phyloP scores from a whole-genome alignment of 176 grass and related monocot species.

The Thinopyrum elongatum region DNA sequence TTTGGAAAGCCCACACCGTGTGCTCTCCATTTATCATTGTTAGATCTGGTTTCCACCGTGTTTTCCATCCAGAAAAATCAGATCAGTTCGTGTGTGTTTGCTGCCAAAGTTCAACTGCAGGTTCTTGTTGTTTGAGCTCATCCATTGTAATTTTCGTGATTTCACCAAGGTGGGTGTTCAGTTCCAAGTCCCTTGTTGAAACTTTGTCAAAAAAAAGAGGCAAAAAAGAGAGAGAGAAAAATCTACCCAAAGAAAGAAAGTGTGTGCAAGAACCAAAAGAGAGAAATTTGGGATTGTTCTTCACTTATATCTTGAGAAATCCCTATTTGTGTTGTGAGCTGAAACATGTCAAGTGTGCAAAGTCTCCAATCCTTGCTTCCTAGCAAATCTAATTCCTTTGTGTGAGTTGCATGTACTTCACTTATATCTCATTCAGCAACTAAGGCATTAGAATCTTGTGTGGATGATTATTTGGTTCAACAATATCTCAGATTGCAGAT shows the following conservation, averaged over 20 bases:
- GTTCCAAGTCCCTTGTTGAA: background rate
- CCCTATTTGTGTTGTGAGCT: background rate
- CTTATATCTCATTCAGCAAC: background rate
- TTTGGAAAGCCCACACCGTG: background rate
- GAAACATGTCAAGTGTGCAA: background rate
- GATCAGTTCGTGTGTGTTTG: too few relatives aligned
- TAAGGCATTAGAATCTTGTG: background rate
- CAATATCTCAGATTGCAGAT: background rate
- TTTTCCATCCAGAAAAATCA: background rate
- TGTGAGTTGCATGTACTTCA: too few relatives aligned
- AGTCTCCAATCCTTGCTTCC: background rate
- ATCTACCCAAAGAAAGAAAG: background rate
- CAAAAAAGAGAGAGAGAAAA: background rate
- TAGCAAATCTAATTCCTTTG: background rate
- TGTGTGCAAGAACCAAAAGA: background rate
- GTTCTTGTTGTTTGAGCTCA: background rate
- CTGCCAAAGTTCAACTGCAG: too few relatives aligned
- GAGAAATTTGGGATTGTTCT: background rate
- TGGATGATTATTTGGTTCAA: background rate
- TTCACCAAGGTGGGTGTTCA: background rate
- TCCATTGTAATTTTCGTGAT: background rate
- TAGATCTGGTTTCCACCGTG: background rate
- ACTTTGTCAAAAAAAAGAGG: background rate
- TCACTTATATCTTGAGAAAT: background rate
- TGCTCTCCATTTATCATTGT: background rate